Evolutionary conservation across 176 grass and related monocot genomes (phyloP), one percentile per base, ranked within the genome.

Genomic region (Secale cereale): DNA sequence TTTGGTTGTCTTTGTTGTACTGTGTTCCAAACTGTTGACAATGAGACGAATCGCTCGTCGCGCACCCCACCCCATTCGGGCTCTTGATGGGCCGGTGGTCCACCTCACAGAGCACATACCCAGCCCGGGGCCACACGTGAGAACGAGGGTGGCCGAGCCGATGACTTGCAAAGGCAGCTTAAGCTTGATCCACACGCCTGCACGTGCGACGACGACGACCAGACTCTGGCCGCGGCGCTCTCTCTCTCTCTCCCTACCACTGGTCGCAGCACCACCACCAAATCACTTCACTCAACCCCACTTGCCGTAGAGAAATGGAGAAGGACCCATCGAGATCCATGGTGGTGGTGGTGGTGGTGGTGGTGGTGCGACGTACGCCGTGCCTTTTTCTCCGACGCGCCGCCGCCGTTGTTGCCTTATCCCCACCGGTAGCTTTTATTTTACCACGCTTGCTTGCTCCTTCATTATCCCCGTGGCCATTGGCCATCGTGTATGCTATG

Each of bases 121-220:
- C 52, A 22, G 19, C 17, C 19, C 52, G 19, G 52, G 52, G 52
- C 52, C 52, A 57, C 19, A 57, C 52, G 52, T 57, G 52, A 57
- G 52, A 57, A 57, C 52, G 52, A 57, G 7, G 52, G 52, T 22
- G 52, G 52, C 52, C 7, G 2, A 8, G 52, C 52, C 1, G 19
- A 22, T 57, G 52, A 22, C 52, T 57, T 57, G 52, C 0, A 7
- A 57, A 1, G 1, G 17, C 52, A 22, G 52, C 19, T 31, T 27
- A 76, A 40, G 79, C 79, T 86, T 86, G 72, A 82, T 78, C 65
- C 84, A 86, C 88, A 86, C 65, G 84, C 74, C 26, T 72, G 74
- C 84, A 90, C 74, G 74, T 83, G 88, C 78, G 65, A 78, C 15
- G 68, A 84, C 75, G 71, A 74, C 41, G 41, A 74, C 41, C 71